These are phyloP conservation scores for Macrophomina phaseolina DNA, from an alignment of 2,329 filamentous ascomycete genomes.

Conservation along the genomic window DNA sequence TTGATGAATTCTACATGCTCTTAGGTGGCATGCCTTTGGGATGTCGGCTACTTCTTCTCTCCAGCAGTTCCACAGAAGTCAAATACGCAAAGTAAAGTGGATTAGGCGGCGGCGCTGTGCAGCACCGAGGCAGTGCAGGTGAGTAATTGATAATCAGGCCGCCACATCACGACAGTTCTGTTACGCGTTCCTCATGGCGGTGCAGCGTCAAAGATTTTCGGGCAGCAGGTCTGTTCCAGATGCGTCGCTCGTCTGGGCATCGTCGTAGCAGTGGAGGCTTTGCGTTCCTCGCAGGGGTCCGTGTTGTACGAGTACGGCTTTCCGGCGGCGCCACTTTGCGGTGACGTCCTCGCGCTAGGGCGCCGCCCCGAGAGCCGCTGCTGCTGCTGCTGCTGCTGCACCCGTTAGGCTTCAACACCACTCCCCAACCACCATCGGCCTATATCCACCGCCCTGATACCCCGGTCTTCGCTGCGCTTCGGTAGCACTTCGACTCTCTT, in stretches of 20 bases:
- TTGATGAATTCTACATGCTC: not conserved
- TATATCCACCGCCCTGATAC: conserved; percentile 14
- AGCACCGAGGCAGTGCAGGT: not conserved
- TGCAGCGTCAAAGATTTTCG: not conserved
- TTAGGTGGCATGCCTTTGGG: too few species aligned
- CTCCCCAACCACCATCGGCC: not conserved
- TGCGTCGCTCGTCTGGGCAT: not conserved
- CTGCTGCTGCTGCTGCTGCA: conserved; percentile 3
- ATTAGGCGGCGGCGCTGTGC: not conserved
- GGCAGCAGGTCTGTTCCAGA: not conserved
- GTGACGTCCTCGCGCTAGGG: conserved; percentile 15
- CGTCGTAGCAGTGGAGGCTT: conserved; percentile 18
- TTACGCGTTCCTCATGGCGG: conserved; percentile 17
- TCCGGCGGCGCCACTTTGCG: not conserved
- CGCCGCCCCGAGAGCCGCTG: conserved; percentile 1
- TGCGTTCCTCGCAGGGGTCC: not conserved
- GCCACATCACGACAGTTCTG: not conserved
- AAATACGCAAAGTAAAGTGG: not conserved
- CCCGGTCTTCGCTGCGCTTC: not conserved
- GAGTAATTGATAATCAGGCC: not conserved
- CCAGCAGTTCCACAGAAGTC: too few species aligned
- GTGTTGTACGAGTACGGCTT: conserved; percentile 7
- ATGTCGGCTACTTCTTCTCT: too few species aligned
- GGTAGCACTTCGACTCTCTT: not conserved
- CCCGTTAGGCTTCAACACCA: conserved; percentile 23